Conservation (phyloP, 805 yeast species). For the Diddensiella caesifluorescens region DNA sequence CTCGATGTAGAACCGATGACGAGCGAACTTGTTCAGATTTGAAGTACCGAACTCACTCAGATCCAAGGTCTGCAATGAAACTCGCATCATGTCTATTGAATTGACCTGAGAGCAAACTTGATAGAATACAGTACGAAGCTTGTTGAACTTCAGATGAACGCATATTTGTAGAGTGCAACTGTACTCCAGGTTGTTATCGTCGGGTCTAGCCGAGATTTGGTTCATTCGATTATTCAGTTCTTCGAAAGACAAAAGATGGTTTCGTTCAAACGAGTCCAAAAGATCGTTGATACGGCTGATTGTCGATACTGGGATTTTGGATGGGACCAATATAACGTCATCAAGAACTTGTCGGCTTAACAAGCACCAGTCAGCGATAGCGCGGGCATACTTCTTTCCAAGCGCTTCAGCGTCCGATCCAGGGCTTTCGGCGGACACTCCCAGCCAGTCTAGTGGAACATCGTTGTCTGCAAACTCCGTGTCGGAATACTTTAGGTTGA, state of each 20-base stretch:
- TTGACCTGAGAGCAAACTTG: background rate
- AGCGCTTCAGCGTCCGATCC: background rate
- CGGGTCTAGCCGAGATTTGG: background rate
- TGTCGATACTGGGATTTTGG: background rate
- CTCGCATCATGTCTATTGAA: constrained; percentile 4
- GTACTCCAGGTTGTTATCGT: background rate
- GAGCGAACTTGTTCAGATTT: constrained; percentile 3
- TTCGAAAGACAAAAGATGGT: background rate
- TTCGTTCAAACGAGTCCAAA: background rate
- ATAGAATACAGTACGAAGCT: constrained; percentile 8
- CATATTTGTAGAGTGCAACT: constrained; percentile 1
- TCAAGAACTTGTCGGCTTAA: constrained; percentile 11
- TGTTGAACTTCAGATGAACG: constrained; percentile 2
- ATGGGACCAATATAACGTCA: constrained; percentile 13
- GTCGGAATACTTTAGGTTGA: constrained; percentile 17
- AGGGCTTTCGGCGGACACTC: too few species aligned
- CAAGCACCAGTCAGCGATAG: constrained; percentile 11
- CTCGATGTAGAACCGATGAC: constrained; percentile 3
- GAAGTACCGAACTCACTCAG: constrained; percentile 6
- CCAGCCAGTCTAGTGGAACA: background rate
- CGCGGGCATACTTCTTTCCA: constrained; percentile 3
- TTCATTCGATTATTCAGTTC: background rate
- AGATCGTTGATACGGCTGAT: background rate
- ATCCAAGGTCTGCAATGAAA: constrained; percentile 10
- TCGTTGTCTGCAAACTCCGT: constrained; percentile 9